These are phyloP conservation scores for Setaria viridis DNA, from an alignment of 202 grass and related monocot genomes.

Conservation along the genomic window DNA sequence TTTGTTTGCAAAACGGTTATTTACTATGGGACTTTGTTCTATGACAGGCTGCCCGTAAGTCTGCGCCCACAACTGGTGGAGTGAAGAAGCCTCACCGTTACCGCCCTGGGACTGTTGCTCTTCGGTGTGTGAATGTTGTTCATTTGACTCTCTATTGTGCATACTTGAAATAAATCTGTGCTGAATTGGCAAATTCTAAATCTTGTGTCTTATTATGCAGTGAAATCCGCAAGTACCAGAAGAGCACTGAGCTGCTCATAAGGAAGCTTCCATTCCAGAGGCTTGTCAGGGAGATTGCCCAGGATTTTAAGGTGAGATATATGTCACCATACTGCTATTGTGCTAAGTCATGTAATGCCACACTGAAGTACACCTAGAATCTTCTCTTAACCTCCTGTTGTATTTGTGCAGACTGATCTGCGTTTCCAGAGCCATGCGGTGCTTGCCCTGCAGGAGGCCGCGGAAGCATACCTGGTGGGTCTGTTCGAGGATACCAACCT, in stretches of 20 bases:
- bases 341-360: too few species aligned
- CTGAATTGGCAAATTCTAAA: background rate
- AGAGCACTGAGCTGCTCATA: conserved; percentile 61
- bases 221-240: conserved; percentile 71
- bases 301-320: conserved; percentile 62
- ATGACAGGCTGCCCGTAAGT: conserved; percentile 73
- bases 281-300: conserved; percentile 70
- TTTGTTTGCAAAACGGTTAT: background rate
- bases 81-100: conserved; percentile 94
- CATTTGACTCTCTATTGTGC: background rate
- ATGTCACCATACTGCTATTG: background rate
- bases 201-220: background rate
- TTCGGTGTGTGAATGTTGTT: conserved; percentile 47
- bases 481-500: conserved; percentile 95
- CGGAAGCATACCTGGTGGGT: conserved; percentile 84
- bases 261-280: conserved; percentile 72
- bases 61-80: conserved; percentile 83
- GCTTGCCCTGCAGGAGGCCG: conserved; percentile 85
- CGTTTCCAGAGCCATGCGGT: conserved; percentile 91
- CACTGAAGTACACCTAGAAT: background rate
- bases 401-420: conserved; percentile 71
- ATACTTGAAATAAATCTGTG: background rate
- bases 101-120: conserved; percentile 85
- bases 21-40: background rate
- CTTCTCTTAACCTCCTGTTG: background rate